Base-by-base conservation (phyloP, 2,329 filamentous ascomycete genomes). In the Zymoseptoria tritici region DNA sequence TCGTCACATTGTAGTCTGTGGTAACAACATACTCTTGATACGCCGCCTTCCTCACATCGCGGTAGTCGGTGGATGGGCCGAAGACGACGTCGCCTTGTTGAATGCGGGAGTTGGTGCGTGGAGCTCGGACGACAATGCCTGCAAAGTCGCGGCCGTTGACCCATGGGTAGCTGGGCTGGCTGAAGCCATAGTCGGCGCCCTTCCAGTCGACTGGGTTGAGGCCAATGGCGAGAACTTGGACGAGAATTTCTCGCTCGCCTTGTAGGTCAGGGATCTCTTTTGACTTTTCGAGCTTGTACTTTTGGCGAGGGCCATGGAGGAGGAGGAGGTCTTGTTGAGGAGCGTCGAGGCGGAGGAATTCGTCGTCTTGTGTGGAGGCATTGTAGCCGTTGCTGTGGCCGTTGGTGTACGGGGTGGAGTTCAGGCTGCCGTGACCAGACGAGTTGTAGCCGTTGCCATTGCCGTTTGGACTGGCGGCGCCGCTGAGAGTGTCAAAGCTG, bases 171-270 rank as follows among this genome's bases (percentile, higher is more conserved):
- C 78, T 76, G 0, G 87, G 87, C 54, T 90, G 83, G 31, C 83
- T 85, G 68, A 89, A 90, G 62, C 85, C 85, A 68, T 82, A 90
- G 67, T 88, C 87, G 9, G 86, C 88, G 36, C 26, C 67, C 76
- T 89, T 89, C 85, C 85, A 89, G 70, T 90, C 89, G 58, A 91
- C 88, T 0, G 89, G 89, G 67, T 91, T 91, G 46, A 91, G 74
- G 0, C 88, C 88, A 66, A 90, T 85, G 11, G 83, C 82, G 46
- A 81, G 76, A 1, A 85, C 77, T 68, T 81, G 82, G n/a, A 90
- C 80, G 4, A 90, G 74, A 4, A 89, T 73, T 66, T 90, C 84
- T 51, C 75, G 75, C 55, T 77, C 72, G 36, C 68, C 66, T 42
- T 66, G 66, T 2, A 73, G 64, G 53, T 70, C 67, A 9, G 70